Conservation (phyloP, 2,329 filamentous ascomycete genomes). For the Phoma sp. region DNA sequence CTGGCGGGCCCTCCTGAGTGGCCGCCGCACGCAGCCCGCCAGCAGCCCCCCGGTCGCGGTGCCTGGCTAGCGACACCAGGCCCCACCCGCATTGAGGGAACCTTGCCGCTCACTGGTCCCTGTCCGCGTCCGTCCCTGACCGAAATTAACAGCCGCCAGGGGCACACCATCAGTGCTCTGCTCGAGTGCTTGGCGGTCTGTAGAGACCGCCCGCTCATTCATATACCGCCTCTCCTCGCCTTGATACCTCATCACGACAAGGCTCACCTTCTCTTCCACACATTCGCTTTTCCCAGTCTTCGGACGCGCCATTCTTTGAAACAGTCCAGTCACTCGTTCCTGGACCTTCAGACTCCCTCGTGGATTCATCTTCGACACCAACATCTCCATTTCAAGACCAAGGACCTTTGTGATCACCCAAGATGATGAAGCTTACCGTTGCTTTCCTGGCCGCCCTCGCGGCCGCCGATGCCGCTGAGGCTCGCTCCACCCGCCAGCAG, state of each 20-base stretch:
- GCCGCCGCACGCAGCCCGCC: conserved; percentile 13
- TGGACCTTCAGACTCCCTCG: conserved; percentile 33
- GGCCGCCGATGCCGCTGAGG: conserved; percentile 29
- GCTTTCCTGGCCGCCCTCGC: conserved; percentile 43
- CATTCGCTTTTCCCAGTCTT: conserved; percentile 45
- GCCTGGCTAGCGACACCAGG: conserved; percentile 28
- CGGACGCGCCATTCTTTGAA: conserved; percentile 46
- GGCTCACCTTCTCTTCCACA: conserved; percentile 43
- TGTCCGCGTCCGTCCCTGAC: conserved; percentile 36
- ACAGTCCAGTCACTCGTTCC: conserved; percentile 49
- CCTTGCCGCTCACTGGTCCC: conserved; percentile 36
- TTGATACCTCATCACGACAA: conserved; percentile 41
- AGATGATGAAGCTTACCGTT: conserved; percentile 45
- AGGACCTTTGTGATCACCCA: conserved; percentile 25
- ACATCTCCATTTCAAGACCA: conserved; percentile 31
- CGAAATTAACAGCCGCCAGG: conserved; percentile 48
- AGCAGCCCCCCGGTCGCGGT: conserved; percentile 28
- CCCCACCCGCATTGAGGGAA: conserved; percentile 8
- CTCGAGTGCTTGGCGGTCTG: conserved; percentile 38
- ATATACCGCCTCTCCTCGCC: conserved; percentile 40
- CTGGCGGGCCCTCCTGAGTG: conserved; percentile 29
- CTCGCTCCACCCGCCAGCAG: conserved; percentile 38
- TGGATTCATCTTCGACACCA: conserved; percentile 41
- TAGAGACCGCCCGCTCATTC: conserved; percentile 38
- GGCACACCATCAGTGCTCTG: conserved; percentile 33